These are phyloP conservation scores for Talaromyces borbonicus DNA, from an alignment of 495 filamentous ascomycete species.

Conservation along the genomic window DNA sequence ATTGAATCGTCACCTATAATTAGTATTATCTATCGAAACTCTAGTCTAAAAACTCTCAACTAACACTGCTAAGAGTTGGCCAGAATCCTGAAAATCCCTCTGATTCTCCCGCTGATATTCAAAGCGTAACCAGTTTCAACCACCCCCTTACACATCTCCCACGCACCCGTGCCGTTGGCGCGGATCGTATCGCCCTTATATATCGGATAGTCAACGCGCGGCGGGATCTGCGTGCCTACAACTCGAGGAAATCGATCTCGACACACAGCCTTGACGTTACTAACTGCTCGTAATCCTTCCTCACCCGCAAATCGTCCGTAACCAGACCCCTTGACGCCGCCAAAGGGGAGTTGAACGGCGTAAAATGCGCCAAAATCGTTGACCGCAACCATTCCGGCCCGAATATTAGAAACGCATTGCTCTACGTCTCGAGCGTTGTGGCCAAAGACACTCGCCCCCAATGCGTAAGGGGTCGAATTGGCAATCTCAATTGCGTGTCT, in stretches of 20 bases:
- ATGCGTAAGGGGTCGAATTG: constrained; percentile 67
- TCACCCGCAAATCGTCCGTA: constrained; percentile 91
- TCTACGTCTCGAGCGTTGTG: constrained; percentile 34
- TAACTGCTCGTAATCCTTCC: constrained; percentile 74
- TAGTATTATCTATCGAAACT: no score
- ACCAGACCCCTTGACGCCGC: constrained; percentile 74
- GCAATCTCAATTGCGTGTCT: constrained; percentile 57
- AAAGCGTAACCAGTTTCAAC: constrained; percentile 55
- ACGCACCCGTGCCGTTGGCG: constrained; percentile 42
- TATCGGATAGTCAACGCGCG: constrained; percentile 71
- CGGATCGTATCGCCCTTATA: constrained; percentile 32
- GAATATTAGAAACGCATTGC: constrained; percentile 54
- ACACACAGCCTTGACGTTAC: constrained; percentile 80
- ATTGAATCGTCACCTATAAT: not conserved
- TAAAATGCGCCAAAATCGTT: constrained; percentile 95
- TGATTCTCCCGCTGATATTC: constrained; percentile 33
- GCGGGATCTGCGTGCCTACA: constrained; percentile 66
- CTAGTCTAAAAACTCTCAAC: no score
- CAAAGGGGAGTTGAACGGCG: constrained; percentile 87
- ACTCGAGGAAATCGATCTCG: constrained; percentile 53
- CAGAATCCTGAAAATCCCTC: constrained; percentile 39
- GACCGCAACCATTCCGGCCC: constrained; percentile 81
- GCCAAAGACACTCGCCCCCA: constrained; percentile 81
- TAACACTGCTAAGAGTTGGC: constrained; percentile 18
- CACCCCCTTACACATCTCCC: constrained; percentile 51